Evolutionary conservation across 306 rosid genomes (phyloP).

Genomic region (Trifolium dubium): DNA sequence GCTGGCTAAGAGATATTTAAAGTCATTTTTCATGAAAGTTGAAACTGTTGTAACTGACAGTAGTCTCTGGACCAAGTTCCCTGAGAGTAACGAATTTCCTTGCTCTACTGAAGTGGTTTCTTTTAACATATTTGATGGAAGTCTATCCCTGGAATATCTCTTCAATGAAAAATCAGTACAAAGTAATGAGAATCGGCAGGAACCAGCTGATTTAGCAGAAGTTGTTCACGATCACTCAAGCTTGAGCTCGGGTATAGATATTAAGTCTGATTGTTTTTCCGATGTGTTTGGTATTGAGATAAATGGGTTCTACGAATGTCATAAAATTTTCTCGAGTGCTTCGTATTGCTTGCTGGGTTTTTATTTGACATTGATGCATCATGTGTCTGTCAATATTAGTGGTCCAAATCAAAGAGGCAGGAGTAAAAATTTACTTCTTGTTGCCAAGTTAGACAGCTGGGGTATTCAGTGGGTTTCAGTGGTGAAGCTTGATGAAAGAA

Average conservation of each 20-base stretch:
- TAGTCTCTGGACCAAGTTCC: conserved; percentile 65
- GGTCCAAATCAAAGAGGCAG: conserved; percentile 51
- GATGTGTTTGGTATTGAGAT: conserved; percentile 62
- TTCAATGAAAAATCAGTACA: conserved; percentile 40
- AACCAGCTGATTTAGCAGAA: conserved; percentile 43
- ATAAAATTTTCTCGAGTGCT: conserved; percentile 76
- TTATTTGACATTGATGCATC: conserved; percentile 56
- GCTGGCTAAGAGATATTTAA: conserved; percentile 62
- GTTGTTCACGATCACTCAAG: conserved; percentile 41
- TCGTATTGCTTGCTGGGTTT: conserved; percentile 73
- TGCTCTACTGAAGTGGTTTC: conserved; percentile 78
- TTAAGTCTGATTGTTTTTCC: conserved; percentile 56
- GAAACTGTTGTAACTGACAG: conserved; percentile 63
- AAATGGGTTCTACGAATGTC: conserved; percentile 64
- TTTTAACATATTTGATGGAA: conserved; percentile 68
- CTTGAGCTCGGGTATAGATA: conserved; percentile 46
- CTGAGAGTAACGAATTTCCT: conserved; percentile 70
- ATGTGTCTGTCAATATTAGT: conserved; percentile 39
- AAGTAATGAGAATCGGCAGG: conserved; percentile 51
- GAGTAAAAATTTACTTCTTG: conserved; percentile 63
- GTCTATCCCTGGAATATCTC: conserved; percentile 53
- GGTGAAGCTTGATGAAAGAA: conserved; percentile 73
- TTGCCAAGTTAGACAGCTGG: conserved; percentile 62
- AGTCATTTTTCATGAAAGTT: conserved; percentile 68
- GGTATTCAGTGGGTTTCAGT: conserved; percentile 82